Evolutionary conservation across 2,329 filamentous ascomycete species (phyloP), one percentile per base, ranked within the genome.

Genomic region (Colletotrichum caudatum): DNA sequence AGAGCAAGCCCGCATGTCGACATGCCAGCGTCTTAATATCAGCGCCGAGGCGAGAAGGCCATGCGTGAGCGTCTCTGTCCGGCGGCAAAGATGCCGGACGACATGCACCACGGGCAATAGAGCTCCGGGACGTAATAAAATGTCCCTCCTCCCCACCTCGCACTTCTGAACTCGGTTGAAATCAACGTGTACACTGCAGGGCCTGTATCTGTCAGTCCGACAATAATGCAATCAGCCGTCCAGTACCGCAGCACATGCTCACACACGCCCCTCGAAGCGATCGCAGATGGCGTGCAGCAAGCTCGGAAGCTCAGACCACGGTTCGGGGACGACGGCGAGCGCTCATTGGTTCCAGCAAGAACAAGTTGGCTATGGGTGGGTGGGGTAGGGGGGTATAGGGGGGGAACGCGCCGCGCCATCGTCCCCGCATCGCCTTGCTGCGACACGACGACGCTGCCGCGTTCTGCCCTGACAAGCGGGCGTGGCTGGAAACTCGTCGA

Each of bases 271-370:
- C 33, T 50, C 58, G 41, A 58, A 64, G 35, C 56, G 68, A 71
- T 67, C 68, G 26, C 29, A 54, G 65, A 69, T 72, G 69, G 69
- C 69, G 69, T 72, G 69, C 69, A 72, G 69, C 51, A 26, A 26
- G 26, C 18, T 29, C 12, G 12, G 50, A 64, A 71, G 69, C 69
- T 64, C 59, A 39, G 65, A 72, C 69, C 69, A 33, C 54, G 33
- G 54, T 60, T 71, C 54, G 23, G 9, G 18, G 23, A 2, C 14
- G 16, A 20, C 18, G n/a, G 12, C 6, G 20, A 14, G 16, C 8
- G 67, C 44, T 57, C 18, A 72, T 69, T 72, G 69, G 69, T 18
- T 0, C 33, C 11, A 6, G 3, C 0, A 37, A 35, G 33, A 3
- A 26, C 8, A 7, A 33, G 50, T 56, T 64, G 61, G 61, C 20